Evolutionary conservation across 2,329 filamentous ascomycete genomes (phyloP), one percentile per base, ranked within the genome.

Genomic region (Nigrospora sphaerica): DNA sequence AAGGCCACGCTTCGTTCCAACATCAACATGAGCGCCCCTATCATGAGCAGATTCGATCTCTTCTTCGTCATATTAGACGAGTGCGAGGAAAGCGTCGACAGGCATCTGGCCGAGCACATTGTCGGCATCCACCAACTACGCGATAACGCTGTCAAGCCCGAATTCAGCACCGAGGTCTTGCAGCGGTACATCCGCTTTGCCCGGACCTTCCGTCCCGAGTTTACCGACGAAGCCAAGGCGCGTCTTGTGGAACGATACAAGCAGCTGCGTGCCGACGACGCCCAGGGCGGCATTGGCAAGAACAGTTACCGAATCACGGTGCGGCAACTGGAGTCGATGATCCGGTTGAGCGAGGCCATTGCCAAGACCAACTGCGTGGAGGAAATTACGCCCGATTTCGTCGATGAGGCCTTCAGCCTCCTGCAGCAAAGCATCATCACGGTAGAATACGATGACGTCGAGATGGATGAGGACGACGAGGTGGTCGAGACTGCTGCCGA

Each of bases 301-400:
- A 97, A 96, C 70, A 95, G 88, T 53, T 98, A 98, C 73, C 85
- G 93, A 49, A 98, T 98, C 64, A 98, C 93, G 0, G 93, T 98
- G 42, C 82, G 93, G 62, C 93, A 98, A 66, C 77, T 98, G 2
- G 93, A 98, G 69, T 92, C 86, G 62, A 83, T 98, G 77, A 97
- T 98, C 55, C 89, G 93, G 53, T 73, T 98, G 46, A 92, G 86
- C 46, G 93, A 98, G 67, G 93, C 93, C n/a, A 96, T 98, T 55
- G 93, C 93, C 48, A 97, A 97, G 68, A 89, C 90, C 48, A 97
- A 95, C 63, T 98, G 93, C 62, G 89, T 95, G 13, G 87, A 92
- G 57, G 90, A 96, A 52, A 86, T 98, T 50, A 83, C 83, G 0
- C 77, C 86, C 1, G 79, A 80, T 0, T 95, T 97, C 67, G 93